Conservation (phyloP, 768 basidiomycete genomes). For the Serendipita sp. region DNA sequence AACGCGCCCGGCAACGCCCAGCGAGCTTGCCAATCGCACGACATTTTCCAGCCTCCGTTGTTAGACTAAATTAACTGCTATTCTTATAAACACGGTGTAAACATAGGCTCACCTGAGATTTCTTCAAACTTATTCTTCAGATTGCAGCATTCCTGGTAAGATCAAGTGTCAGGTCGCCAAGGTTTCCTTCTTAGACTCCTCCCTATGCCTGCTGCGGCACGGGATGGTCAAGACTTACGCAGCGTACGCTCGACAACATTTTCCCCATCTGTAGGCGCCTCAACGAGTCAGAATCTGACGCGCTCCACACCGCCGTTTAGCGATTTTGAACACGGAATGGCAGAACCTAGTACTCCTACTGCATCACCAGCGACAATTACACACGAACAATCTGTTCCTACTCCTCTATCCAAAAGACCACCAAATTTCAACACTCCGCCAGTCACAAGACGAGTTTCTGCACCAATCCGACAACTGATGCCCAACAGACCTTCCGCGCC, state of each 20-base stretch:
- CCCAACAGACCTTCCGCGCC: background rate
- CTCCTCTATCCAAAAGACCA: background rate
- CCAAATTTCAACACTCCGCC: background rate
- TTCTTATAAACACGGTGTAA: too few species aligned
- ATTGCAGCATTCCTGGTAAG: too few species aligned
- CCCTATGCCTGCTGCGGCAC: background rate
- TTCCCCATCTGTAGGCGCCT: background rate
- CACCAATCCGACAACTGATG: background rate
- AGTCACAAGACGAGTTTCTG: background rate
- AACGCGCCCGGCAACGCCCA: too few species aligned
- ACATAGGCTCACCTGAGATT: too few species aligned
- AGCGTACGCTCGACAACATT: background rate
- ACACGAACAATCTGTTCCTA: background rate
- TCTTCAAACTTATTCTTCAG: too few species aligned
- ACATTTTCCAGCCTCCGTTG: too few species aligned
- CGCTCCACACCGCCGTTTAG: background rate
- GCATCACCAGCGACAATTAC: background rate
- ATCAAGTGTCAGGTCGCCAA: too few species aligned
- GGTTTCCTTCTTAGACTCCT: too few species aligned
- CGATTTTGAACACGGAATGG: background rate
- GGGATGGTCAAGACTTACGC: background rate
- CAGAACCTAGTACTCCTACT: background rate
- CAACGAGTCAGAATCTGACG: background rate
- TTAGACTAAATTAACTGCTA: too few species aligned
- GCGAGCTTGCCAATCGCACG: too few species aligned